These are phyloP conservation scores for Lentinula edodes DNA, from an alignment of 768 basidiomycete genomes.

Conservation along the genomic window DNA sequence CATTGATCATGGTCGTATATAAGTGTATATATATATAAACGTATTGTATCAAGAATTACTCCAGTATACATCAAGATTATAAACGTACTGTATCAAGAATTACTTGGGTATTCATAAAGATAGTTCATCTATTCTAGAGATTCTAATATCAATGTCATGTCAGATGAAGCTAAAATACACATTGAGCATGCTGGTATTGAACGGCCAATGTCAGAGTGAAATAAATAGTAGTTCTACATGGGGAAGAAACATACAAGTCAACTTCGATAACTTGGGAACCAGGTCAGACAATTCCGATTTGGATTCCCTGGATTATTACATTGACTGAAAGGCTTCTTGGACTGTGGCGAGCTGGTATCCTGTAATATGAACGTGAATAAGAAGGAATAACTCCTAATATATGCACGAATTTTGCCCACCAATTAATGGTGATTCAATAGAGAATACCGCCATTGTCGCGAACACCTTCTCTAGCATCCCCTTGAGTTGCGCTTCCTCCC, in stretches of 20 bases:
- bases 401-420: conserved; percentile 27
- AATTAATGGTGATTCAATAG: conserved; percentile 38
- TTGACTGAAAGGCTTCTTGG: conserved; percentile 29
- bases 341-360: conserved; percentile 42
- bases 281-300: neutral
- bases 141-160: neutral
- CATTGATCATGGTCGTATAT: too few relatives aligned
- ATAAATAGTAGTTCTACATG: too few relatives aligned
- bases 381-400: neutral
- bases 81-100: neutral
- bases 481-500: conserved; percentile 29
- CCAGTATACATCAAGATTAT: too few relatives aligned
- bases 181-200: neutral
- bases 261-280: neutral
- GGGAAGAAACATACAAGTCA: too few relatives aligned
- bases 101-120: too few relatives aligned
- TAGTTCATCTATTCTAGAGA: neutral
- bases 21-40: too few relatives aligned
- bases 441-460: conserved; percentile 35
- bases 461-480: conserved; percentile 33
- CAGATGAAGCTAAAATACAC: neutral
- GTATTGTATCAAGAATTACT: too few relatives aligned
- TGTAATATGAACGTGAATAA: conserved; percentile 11
- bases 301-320: neutral
- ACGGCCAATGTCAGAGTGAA: too few relatives aligned